Percentiles rank a stretch among this genome's conserved stretches.
Conservation (phyloP, 805 yeast genomes). For the Candida ascalaphidarum region DNA sequence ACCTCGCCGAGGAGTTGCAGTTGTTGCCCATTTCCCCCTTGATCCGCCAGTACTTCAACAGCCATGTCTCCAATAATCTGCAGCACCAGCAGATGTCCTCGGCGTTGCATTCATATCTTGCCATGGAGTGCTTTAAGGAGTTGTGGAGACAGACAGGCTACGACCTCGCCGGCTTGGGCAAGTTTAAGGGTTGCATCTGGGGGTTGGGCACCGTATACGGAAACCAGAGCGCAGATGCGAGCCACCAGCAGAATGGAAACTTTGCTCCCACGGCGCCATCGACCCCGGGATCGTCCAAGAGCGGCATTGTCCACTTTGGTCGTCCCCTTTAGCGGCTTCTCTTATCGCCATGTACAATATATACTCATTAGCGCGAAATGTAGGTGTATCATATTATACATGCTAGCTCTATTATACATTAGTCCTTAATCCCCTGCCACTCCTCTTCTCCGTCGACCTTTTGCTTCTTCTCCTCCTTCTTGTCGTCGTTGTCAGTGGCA, state of each 20-base stretch:
- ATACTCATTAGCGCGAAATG: too few species aligned
- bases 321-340: conserved; percentile 15
- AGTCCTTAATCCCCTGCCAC: conserved; percentile 19
- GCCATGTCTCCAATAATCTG: conserved; percentile 7
- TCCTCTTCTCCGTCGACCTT: conserved; percentile 13
- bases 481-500: conserved; percentile 37
- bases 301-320: conserved; percentile 21
- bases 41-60: conserved; percentile 30
- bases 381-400: too few species aligned
- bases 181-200: conserved; percentile 43
- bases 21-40: conserved; percentile 54
- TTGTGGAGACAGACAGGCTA: conserved; percentile 24
- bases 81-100: conserved; percentile 32
- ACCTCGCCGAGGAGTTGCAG: conserved; percentile 57
- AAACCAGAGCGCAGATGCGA: too few species aligned
- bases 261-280: too few species aligned
- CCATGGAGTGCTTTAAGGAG: conserved; percentile 59
- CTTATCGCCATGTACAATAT: too few species aligned
- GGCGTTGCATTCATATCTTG: conserved; percentile 54
- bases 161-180: conserved; percentile 14
- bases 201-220: conserved; percentile 36
- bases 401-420: conserved; percentile 1
- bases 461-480: conserved; percentile 16
- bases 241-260: too few species aligned
- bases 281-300: too few species aligned